Evolutionary conservation across 2,329 filamentous ascomycete species (phyloP), one percentile per base, ranked within the genome.

Genomic region (Alternaria consortialis): DNA sequence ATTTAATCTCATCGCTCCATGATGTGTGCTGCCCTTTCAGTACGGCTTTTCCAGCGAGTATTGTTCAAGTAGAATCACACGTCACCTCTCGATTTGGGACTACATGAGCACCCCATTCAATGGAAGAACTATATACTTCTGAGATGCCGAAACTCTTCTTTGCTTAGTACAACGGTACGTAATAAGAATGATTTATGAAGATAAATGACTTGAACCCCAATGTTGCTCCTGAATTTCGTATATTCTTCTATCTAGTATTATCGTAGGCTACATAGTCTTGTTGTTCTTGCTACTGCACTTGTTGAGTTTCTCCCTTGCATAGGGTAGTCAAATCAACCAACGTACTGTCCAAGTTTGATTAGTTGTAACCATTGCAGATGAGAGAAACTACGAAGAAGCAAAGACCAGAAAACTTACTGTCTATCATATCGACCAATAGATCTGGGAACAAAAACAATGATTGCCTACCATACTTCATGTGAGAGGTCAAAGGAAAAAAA

Each of bases 31-130:
- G 15, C 20, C 15, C 13, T 25, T 2, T 12, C 11, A 11, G 13
- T 5, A 36, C 11, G 8, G 13, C 20, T 37, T 20, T 25, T 42
- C 12, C 37, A 0, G 9, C 17, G 6, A 17, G 17, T 15, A n/a
- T 34, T 48, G 32, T 29, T 17, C 9, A 25, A 32, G 15, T 3
- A 23, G 29, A 32, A 5, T 23, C 5, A 32, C 27, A 47, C 11
- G 13, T 0, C 8, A 20, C 20, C 7, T 6, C 29, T 20, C 2
- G 1, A 2, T 13, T 0, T 8, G 5, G 8, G 1, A 11, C 9
- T 6, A 17, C 20, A 9, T n/a, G 20, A 20, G 20, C 20, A 20
- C 20, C 20, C 20, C 20, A 20, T 20, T 20, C 20, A 20, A 20
- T 20, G 20, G 20, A 20, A 20, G 20, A 20, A 20, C 20, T 20